A percentile compares a stretch with the other conserved stretches of the same genome.
phyloP scores from a whole-genome alignment of 1,284 basidiomycete genomes.

The Naganishia liquefaciens region DNA sequence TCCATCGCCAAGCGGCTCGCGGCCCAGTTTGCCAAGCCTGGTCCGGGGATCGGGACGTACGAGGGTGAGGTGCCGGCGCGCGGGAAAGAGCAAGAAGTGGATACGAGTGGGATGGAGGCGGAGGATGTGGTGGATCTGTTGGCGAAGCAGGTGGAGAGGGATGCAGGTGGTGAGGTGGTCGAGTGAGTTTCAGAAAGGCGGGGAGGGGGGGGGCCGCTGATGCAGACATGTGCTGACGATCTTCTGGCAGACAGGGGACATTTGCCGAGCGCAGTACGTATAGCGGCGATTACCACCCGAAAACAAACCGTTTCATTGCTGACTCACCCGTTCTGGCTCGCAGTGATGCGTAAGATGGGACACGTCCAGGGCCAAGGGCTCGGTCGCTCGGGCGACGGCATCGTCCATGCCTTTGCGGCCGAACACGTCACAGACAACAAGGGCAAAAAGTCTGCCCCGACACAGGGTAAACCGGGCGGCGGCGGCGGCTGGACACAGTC shows the following conservation, averaged over 20 bases:
- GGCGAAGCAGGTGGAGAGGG: constrained; percentile 26
- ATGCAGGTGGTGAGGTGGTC: constrained; percentile 10
- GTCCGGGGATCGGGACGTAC: constrained; percentile 46
- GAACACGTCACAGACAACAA: constrained; percentile 62
- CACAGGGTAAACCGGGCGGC: constrained; percentile 41
- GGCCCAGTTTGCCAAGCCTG: constrained; percentile 57
- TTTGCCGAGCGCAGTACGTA: constrained; percentile 51
- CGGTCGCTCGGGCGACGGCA: constrained; percentile 77
- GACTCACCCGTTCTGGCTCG: constrained; percentile 63
- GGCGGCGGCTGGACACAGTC: constrained; percentile 41
- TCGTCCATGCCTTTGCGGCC: constrained; percentile 79
- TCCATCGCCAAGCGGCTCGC: constrained; percentile 73
- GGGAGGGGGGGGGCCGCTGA: background rate
- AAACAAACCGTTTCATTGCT: background rate
- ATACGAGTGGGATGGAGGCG: constrained; percentile 31
- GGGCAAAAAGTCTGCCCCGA: constrained; percentile 56
- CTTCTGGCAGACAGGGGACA: constrained; percentile 36
- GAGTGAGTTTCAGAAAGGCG: constrained; percentile 2
- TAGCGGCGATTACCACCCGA: background rate
- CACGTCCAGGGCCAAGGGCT: constrained; percentile 90
- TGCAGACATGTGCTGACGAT: background rate
- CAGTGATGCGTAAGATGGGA: constrained; percentile 72
- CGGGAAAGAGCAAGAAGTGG: background rate
- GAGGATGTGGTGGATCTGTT: constrained; percentile 30
- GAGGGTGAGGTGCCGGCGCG: constrained; percentile 25